These are phyloP conservation scores for Conoideocrella luteorostrata DNA, from an alignment of 2,329 filamentous ascomycete genomes.

Conservation along the genomic window DNA sequence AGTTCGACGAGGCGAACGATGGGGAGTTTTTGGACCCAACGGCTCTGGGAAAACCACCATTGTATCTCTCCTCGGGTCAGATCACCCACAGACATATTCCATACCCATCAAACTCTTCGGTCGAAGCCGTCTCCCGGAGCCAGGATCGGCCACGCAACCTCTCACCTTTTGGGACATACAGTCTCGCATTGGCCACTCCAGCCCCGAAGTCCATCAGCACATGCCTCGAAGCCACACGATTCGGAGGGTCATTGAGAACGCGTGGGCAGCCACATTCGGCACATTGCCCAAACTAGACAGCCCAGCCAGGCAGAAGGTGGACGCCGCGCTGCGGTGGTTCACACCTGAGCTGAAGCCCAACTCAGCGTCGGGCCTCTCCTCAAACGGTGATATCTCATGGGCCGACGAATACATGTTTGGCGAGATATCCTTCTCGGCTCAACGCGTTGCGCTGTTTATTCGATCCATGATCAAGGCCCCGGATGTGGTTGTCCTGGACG, in stretches of 20 bases:
- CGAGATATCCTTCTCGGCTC: constrained; percentile 69
- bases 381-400: constrained; percentile 46
- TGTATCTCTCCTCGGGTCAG: constrained; percentile 85
- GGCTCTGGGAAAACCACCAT: constrained; percentile 95
- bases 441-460: constrained; percentile 80
- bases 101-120: constrained; percentile 84
- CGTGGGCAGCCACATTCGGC: constrained; percentile 85
- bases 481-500: constrained; percentile 78
- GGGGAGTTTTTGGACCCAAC: constrained; percentile 90
- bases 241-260: constrained; percentile 70
- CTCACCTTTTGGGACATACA: constrained; percentile 93
- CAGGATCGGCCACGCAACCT: constrained; percentile 57
- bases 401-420: constrained; percentile 64
- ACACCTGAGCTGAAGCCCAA: constrained; percentile 65
- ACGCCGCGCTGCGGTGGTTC: constrained; percentile 71
- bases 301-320: constrained; percentile 52
- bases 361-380: constrained; percentile 16
- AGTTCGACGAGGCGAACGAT: constrained; percentile 75
- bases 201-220: constrained; percentile 87
- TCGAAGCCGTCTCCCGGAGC: constrained; percentile 68
- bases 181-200: constrained; percentile 82
- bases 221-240: constrained; percentile 75
- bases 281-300: constrained; percentile 58
- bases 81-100: constrained; percentile 91
- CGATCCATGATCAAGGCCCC: constrained; percentile 74